These are phyloP conservation scores for Nicotiana otophora DNA, from an alignment of 257 asterid species.

Conservation along the genomic window DNA sequence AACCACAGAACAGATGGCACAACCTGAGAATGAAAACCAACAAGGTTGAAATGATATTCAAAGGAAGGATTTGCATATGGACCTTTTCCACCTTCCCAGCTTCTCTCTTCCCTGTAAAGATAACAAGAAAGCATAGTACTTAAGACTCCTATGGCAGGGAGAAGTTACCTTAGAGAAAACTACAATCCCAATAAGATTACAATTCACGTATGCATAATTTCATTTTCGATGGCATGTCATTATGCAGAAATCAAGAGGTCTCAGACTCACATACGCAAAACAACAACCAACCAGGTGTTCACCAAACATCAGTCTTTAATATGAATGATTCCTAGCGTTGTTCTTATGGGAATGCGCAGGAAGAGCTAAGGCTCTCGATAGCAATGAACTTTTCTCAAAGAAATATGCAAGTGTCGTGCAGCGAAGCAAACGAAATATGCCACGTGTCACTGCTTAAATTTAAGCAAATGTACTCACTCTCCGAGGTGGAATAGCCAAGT, in stretches of 20 bases:
- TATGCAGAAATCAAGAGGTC: neutral
- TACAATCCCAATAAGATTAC: neutral
- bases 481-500: constrained; percentile 61
- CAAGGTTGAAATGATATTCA: constrained; percentile 19
- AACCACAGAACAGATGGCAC: no score
- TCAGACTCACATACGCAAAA: neutral
- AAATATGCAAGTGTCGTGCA: neutral
- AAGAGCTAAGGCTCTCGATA: neutral
- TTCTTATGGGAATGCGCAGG: neutral
- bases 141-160: neutral
- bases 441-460: neutral
- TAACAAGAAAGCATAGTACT: neutral
- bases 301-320: neutral
- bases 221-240: neutral
- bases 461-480: constrained; percentile 30
- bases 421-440: neutral
- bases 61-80: constrained; percentile 24
- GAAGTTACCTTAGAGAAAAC: neutral
- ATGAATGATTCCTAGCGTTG: neutral
- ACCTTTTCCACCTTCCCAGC: constrained; percentile 65
- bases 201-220: neutral
- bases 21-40: no score
- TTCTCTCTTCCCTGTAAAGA: constrained; percentile 62
- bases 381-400: neutral
- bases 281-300: neutral